These are phyloP conservation scores for Bretschneidera sinensis DNA, from an alignment of 345 rosid genomes.

Conservation along the genomic window DNA sequence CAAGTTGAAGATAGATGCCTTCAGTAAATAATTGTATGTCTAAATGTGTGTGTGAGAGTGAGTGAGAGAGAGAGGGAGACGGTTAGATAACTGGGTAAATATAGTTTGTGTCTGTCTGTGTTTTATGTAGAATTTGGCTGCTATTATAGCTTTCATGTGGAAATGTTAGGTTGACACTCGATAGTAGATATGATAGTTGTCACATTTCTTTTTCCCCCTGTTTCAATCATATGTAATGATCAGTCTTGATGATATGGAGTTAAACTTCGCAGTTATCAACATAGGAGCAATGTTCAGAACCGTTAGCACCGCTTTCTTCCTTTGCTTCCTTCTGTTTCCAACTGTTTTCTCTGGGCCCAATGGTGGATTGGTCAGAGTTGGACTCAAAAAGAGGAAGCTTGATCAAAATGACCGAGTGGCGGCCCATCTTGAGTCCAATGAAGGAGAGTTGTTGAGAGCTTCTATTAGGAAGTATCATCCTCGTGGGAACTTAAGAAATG, in stretches of 20 bases:
- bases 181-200: too few relatives aligned
- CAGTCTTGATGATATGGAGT: too few relatives aligned
- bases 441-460: slow-evolving; percentile 39
- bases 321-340: slow-evolving; percentile 44
- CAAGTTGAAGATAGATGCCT: too few relatives aligned
- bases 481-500: slow-evolving; percentile 33
- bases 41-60: too few relatives aligned
- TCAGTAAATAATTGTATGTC: too few relatives aligned
- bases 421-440: slow-evolving; percentile 46
- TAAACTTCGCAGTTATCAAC: slow-evolving; percentile 23
- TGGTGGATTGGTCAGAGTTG: slow-evolving; percentile 52
- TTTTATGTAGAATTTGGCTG: too few relatives aligned
- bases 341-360: slow-evolving; percentile 29
- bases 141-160: too few relatives aligned
- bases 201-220: too few relatives aligned
- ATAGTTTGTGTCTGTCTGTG: too few relatives aligned
- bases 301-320: slow-evolving; percentile 19
- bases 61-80: too few relatives aligned
- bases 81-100: too few relatives aligned
- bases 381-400: slow-evolving; percentile 62
- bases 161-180: too few relatives aligned
- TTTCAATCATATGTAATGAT: neutral
- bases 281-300: slow-evolving; percentile 37
- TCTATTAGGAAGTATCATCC: slow-evolving; percentile 36
- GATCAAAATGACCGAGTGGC: slow-evolving; percentile 50